Base-by-base conservation (phyloP, 2,329 filamentous ascomycete genomes). In the Colletotrichum lini region DNA sequence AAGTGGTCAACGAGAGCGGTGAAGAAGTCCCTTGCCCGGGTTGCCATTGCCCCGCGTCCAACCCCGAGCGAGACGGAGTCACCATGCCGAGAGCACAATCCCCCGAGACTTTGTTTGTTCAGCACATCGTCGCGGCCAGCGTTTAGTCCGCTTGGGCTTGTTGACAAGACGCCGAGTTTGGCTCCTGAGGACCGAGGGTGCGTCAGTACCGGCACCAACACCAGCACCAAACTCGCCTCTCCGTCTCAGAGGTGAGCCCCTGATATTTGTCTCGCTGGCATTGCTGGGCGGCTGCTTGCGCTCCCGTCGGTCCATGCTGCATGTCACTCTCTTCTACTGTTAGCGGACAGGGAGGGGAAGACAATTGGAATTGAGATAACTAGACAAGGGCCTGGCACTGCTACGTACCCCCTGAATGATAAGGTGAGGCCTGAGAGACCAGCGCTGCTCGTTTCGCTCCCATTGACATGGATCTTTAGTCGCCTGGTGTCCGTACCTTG, bases 1-100 rank as follows among this genome's bases (percentile, higher is more conserved):
- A 57, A 71, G 52, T 67, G 65, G 65, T 58, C 53, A 40, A 40
- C 57, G 65, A 71, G 68, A 65, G 68, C 68, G 65, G 68, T 71
- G 68, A 71, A 52, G 59, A 47, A 54, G 12, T 38, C 38, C 40
- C 54, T 62, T 45, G 38, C 42, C 40, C 42, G 53, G 44, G 64
- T 50, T 61, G 40, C 50, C 30, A 67, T 26, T 59, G 68, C 68
- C 58, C 58, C 58, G 58, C 58, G 65, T 63, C 58, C 52, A 42
- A 54, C 23, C 68, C 52, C 40, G 58, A 72, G 53, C 68, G 45
- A 69, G 40, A 68, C 53, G 68, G 58, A 63, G 58, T 35, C 35
- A 26, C 47, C 47, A 65, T 59, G 58, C 58, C 58, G 52, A 62
- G n/a, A 50, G 15, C 38, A 26, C 12, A n/a, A 38, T 16, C 30